Evolutionary conservation across 2,329 filamentous ascomycete genomes (phyloP).

Genomic region (Dryadomyces quercivorus): DNA sequence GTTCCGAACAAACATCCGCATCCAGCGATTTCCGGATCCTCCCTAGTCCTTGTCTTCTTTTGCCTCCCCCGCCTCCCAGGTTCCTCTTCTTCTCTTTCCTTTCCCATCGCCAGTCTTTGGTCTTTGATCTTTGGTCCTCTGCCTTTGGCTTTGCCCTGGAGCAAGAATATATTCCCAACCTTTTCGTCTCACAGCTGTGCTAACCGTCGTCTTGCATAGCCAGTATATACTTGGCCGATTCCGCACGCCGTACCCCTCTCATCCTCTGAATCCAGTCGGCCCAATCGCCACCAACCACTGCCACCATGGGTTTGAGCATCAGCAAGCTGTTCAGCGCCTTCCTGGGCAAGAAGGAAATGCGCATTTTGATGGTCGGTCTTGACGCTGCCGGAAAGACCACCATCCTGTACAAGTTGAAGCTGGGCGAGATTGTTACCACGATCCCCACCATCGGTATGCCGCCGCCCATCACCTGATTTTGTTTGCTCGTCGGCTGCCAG

Average conservation of each 20-base stretch:
- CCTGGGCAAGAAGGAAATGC: conserved; percentile 99
- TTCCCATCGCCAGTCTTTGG: neutral
- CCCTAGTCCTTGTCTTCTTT: neutral
- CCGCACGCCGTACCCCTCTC: neutral
- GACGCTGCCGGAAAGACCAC: conserved; percentile 99
- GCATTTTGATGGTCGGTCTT: conserved; percentile 99
- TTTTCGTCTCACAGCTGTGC: neutral
- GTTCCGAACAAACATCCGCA: neutral
- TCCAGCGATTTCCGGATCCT: neutral
- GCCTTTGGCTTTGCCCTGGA: no score
- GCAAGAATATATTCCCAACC: no score
- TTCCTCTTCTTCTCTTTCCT: neutral
- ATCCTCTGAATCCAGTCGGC: neutral
- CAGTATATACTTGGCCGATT: neutral
- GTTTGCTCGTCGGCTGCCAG: neutral
- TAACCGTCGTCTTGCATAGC: neutral
- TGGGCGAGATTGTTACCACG: conserved; percentile 97
- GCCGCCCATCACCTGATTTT: neutral
- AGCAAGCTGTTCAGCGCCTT: conserved; percentile 94
- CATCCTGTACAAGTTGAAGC: conserved; percentile 99
- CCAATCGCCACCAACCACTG: conserved; percentile 23
- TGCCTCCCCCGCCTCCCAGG: neutral
- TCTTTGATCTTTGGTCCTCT: no score
- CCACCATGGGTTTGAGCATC: conserved; percentile 94
- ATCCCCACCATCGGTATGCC: conserved; percentile 90